Evolutionary conservation across 2,329 filamentous ascomycete genomes (phyloP), one percentile per base, ranked within the genome.

Genomic region (Arthrobotrys entomopaga): DNA sequence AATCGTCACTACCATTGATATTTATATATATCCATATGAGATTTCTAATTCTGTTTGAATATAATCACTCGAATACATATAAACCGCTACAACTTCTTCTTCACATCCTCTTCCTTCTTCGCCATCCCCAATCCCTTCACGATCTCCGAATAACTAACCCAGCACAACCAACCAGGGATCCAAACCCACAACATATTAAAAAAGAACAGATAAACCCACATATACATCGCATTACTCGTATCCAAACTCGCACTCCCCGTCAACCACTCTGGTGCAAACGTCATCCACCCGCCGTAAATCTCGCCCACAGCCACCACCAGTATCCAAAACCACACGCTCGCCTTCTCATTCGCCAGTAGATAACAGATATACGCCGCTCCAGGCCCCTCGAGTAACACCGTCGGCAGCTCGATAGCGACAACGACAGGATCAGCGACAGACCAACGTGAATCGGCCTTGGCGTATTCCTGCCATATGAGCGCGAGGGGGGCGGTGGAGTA

Each of bases 211-310:
- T 90, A 90, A 13, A 90, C 82, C 88, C 88, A 90, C 76, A 85
- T 82, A 78, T 88, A 89, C 87, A 90, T 88, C 77, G 87, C 89
- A 81, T 90, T 90, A 81, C 84, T 87, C 16, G 84, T 84, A 80
- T 90, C 87, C 71, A 90, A 85, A 79, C 88, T 89, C 76, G 84
- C 79, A 79, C 85, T 90, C 59, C 84, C 85, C 1, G 84, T 86
- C 11, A 90, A 82, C 88, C 88, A 90, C 81, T 90, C 88, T 11
- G 88, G 88, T 80, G 86, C 88, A 79, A 90, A 90, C 0, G 88
- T 90, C 86, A 90, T 90, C 82, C 88, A 90, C 16, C 88, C 86
- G 77, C 88, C 88, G 77, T 90, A 90, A 4, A 90, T 78, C 83
- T 90, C 88, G 65, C 85, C 87, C 2, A 87, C 89, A 24, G 88